phyloP scores from a whole-genome alignment of 2,329 filamentous ascomycete species.

The Trichophyton verrucosum region DNA sequence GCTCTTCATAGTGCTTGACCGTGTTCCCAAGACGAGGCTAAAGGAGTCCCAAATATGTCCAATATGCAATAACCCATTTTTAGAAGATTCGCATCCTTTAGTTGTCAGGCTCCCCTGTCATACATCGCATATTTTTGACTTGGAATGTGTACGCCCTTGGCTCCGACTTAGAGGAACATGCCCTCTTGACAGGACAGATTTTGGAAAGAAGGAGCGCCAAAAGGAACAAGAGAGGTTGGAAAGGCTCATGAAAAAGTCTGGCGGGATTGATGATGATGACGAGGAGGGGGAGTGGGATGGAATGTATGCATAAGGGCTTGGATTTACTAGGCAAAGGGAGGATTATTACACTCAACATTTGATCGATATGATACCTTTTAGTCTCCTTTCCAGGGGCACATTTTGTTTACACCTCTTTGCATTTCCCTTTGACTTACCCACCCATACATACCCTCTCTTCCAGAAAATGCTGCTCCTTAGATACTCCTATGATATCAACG shows the following conservation, averaged over 20 bases:
- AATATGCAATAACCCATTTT: constrained; percentile 49
- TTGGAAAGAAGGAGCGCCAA: constrained; percentile 44
- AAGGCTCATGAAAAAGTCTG: constrained; percentile 37
- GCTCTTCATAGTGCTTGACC: constrained; percentile 38
- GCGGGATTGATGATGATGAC: constrained; percentile 26
- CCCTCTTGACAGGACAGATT: constrained; percentile 48
- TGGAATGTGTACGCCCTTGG: constrained; percentile 55
- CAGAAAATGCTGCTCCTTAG: neutral
- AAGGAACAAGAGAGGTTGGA: constrained; percentile 40
- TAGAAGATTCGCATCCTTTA: constrained; percentile 52
- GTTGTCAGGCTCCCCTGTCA: constrained; percentile 52
- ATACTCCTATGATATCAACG: too few species aligned
- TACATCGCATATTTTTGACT: constrained; percentile 49
- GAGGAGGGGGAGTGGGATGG: constrained; percentile 37
- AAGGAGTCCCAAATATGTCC: constrained; percentile 44
- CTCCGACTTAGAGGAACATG: constrained; percentile 52
- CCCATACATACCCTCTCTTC: neutral
- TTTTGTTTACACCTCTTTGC: neutral
- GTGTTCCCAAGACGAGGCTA: constrained; percentile 45
- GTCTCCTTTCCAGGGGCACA: neutral
- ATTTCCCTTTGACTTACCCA: neutral
- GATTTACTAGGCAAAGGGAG: neutral
- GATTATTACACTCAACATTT: neutral
- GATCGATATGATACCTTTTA: neutral
- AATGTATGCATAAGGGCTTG: constrained; percentile 29